phyloP scores from a whole-genome alignment of 768 basidiomycete genomes.

The Gloeopeniophorella convolvens region DNA sequence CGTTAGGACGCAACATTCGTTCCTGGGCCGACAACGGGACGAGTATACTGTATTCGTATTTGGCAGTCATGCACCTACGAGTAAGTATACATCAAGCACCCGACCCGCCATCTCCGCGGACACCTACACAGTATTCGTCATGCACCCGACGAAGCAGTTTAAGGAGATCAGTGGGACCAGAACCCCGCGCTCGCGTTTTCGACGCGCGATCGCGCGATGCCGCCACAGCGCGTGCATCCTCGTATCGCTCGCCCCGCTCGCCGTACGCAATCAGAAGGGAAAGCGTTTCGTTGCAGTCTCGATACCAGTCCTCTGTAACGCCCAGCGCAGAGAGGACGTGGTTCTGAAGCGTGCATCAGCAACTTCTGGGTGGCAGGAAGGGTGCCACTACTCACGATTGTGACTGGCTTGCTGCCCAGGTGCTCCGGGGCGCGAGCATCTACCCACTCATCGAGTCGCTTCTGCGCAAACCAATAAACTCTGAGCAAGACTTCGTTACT shows the following conservation, averaged over 20 bases:
- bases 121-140: conserved; percentile 8
- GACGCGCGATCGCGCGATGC: conserved; percentile 13
- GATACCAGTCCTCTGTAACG: conserved; percentile 13
- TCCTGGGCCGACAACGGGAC: too few relatives aligned
- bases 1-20: too few relatives aligned
- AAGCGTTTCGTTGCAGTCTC: conserved; percentile 14
- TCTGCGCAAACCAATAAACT: conserved; percentile 14
- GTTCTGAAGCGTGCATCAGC: conserved; percentile 1
- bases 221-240: conserved; percentile 7
- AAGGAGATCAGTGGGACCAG: conserved; percentile 7
- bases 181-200: not conserved
- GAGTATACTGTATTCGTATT: too few relatives aligned
- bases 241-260: conserved; percentile 2
- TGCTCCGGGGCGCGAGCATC: conserved; percentile 4
- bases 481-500: conserved; percentile 11
- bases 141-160: conserved; percentile 10
- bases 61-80: too few relatives aligned
- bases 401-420: conserved; percentile 4
- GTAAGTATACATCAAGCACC: too few relatives aligned
- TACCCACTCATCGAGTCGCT: conserved; percentile 5
- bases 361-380: not conserved
- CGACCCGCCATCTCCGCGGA: not conserved
- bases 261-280: conserved; percentile 13
- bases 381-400: not conserved
- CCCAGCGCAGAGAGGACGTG: conserved; percentile 12